These are phyloP conservation scores for Colletotrichum lupini DNA, from an alignment of 2,329 filamentous ascomycete genomes.

Conservation along the genomic window DNA sequence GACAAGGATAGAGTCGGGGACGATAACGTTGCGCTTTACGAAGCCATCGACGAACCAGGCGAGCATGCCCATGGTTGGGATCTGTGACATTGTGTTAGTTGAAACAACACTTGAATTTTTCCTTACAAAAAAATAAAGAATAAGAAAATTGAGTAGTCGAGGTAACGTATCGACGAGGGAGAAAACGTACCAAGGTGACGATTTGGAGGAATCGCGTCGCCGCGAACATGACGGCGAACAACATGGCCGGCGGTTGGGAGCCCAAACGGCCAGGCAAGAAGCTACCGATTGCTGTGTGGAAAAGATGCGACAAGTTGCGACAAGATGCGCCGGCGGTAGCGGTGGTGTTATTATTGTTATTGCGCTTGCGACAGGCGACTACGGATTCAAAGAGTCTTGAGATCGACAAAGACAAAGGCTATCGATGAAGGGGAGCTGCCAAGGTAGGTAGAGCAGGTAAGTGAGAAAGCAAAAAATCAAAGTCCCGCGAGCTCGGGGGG, in stretches of 20 bases:
- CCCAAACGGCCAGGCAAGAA: background rate
- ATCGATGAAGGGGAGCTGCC: background rate
- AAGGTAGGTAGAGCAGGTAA: background rate
- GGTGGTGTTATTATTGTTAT: too few species aligned
- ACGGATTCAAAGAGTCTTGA: background rate
- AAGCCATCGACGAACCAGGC: constrained; percentile 74
- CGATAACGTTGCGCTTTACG: constrained; percentile 65
- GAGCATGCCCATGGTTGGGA: constrained; percentile 74
- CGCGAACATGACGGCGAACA: constrained; percentile 72
- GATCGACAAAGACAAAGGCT: background rate
- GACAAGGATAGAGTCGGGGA: constrained; percentile 71
- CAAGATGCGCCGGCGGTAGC: background rate
- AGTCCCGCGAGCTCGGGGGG: too few species aligned
- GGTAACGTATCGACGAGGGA: background rate
- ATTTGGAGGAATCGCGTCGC: constrained; percentile 72
- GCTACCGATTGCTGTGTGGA: background rate
- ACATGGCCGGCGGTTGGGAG: constrained; percentile 55
- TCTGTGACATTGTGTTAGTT: constrained; percentile 52
- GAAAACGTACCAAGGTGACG: constrained; percentile 66
- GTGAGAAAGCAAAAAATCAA: background rate
- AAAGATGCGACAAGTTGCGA: background rate
- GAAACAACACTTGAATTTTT: too few species aligned
- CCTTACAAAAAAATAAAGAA: too few species aligned
- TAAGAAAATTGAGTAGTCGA: too few species aligned
- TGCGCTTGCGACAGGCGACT: constrained; percentile 15